phyloP scores from a whole-genome alignment of 148 eudicot species.

The Chenopodium berlandieri region DNA sequence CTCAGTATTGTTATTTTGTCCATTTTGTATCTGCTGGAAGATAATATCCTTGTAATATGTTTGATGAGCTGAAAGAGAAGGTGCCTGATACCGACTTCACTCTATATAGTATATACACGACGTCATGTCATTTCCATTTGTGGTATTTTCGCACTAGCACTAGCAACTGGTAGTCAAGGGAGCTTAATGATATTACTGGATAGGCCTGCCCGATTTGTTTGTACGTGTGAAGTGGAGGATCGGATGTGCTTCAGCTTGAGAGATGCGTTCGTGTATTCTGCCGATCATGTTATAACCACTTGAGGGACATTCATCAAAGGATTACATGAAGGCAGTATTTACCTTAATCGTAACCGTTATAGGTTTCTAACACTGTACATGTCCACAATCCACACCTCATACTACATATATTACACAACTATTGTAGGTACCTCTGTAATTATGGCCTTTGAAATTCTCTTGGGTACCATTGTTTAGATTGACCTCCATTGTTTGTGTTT shows the following conservation, averaged over 20 bases:
- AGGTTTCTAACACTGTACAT: too few relatives aligned
- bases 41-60: background rate
- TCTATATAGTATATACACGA: constrained; percentile 58
- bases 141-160: constrained; percentile 41
- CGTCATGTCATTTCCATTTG: constrained; percentile 56
- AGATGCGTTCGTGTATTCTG: too few relatives aligned
- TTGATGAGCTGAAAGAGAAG: constrained; percentile 66
- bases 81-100: constrained; percentile 59
- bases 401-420: too few relatives aligned
- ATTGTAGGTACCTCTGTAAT: too few relatives aligned
- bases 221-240: constrained; percentile 1
- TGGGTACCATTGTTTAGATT: too few relatives aligned
- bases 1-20: background rate
- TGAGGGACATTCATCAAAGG: too few relatives aligned
- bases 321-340: constrained; percentile 28
- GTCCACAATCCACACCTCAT: too few relatives aligned
- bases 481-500: too few relatives aligned
- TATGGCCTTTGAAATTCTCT: too few relatives aligned
- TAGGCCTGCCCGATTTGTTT: constrained; percentile 70
- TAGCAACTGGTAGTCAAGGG: constrained; percentile 26
- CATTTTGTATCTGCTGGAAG: background rate
- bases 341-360: too few relatives aligned
- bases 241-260: too few relatives aligned
- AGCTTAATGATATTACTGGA: constrained; percentile 19
- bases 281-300: too few relatives aligned